A percentile compares a stretch with the other conserved stretches of the same genome.
Evolutionary conservation across 2,329 filamentous ascomycete genomes (phyloP).

Genomic region (Trichophyton schoenleinii): DNA sequence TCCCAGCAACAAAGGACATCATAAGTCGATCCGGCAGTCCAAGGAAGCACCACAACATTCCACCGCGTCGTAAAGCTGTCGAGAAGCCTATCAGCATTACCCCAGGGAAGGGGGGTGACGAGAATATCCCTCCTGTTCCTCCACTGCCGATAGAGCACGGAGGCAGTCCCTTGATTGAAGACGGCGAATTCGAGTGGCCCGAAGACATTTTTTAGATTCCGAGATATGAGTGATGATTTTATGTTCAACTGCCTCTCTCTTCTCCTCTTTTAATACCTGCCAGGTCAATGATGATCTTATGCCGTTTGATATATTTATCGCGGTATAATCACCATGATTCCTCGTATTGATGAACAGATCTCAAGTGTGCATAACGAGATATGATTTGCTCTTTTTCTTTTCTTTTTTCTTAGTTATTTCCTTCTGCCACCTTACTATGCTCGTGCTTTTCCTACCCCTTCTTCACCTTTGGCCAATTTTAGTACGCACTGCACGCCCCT

Average conservation of each 20-base stretch:
- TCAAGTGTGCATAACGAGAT: neutral
- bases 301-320: neutral
- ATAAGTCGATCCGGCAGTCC: neutral
- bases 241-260: too few relatives aligned
- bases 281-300: neutral
- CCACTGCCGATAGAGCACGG: constrained; percentile 22
- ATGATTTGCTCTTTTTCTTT: neutral
- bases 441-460: neutral
- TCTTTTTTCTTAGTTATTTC: neutral
- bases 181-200: constrained; percentile 31
- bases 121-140: constrained; percentile 30
- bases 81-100: constrained; percentile 10
- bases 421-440: too few relatives aligned
- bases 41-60: neutral
- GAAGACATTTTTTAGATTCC: constrained; percentile 29
- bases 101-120: constrained; percentile 16
- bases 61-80: constrained; percentile 5
- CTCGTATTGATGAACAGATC: neutral
- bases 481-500: neutral
- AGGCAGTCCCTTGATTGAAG: constrained; percentile 17
- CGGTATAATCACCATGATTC: neutral
- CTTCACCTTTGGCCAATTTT: neutral
- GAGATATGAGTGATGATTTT: neutral
- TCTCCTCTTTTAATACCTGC: neutral
- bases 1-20: neutral